phyloP scores from a whole-genome alignment of 768 basidiomycete species.

The Amanita rubescens region DNA sequence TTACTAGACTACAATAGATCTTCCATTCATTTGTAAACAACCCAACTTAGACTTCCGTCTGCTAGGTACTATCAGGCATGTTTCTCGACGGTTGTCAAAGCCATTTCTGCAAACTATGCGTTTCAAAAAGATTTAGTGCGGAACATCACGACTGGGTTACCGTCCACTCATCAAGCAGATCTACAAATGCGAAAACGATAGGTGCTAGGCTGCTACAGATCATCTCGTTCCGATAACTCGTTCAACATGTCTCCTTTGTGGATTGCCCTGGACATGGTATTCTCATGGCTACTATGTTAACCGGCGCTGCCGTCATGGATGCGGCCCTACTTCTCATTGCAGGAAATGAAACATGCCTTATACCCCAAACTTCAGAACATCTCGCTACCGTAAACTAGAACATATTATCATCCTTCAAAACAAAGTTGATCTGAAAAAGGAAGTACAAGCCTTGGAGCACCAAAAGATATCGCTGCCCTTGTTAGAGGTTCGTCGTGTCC shows the following conservation, averaged over 20 bases:
- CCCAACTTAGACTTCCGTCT: conserved; percentile 9
- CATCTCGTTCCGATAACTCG: conserved; percentile 27
- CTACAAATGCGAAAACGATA: conserved; percentile 33
- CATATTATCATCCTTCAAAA: conserved; percentile 98
- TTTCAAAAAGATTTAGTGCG: conserved; percentile 99
- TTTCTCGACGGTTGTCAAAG: conserved; percentile 96
- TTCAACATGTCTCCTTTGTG: conserved; percentile 98
- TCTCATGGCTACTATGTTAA: conserved; percentile 99
- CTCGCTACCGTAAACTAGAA: conserved; percentile 95
- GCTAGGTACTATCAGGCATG: conserved; percentile 95
- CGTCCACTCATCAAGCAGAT: conserved; percentile 48
- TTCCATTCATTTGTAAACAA: not conserved
- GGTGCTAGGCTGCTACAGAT: too few species aligned
- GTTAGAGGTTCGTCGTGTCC: conserved; percentile 70
- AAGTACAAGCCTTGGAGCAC: conserved; percentile 89
- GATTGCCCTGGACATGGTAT: conserved; percentile 98
- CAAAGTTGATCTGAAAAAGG: conserved; percentile 98
- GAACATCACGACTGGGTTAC: conserved; percentile 97
- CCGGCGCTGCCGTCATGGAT: conserved; percentile 99
- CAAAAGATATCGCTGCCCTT: conserved; percentile 91
- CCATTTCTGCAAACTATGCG: conserved; percentile 99
- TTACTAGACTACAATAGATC: conserved; percentile 90
- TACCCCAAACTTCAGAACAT: conserved; percentile 98
- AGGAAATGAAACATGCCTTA: conserved; percentile 97
- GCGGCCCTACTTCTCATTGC: conserved; percentile 93